A percentile compares a stretch with the other conserved stretches of the same genome.
Conservation (phyloP, 176 grass and related monocot genomes). For the Eleusine coracana region DNA sequence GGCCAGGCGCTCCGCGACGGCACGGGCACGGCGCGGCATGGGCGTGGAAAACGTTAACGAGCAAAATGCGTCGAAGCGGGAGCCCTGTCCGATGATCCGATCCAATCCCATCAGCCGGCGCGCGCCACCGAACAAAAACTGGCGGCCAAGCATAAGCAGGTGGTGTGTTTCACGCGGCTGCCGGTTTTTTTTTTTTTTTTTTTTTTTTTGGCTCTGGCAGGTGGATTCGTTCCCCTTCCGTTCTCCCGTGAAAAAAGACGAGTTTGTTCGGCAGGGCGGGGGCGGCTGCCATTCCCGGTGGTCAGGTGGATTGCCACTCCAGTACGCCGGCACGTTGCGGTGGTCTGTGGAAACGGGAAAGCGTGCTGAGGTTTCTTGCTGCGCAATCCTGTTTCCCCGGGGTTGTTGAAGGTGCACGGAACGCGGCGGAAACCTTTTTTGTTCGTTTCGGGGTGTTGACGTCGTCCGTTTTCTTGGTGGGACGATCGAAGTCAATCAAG, state of each 20-base stretch:
- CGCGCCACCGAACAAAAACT: neutral
- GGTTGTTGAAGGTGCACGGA: slow-evolving; percentile 34
- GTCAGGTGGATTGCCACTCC: neutral
- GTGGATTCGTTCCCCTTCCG: neutral
- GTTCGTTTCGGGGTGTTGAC: neutral
- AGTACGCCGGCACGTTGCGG: slow-evolving; percentile 10
- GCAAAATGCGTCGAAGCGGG: neutral
- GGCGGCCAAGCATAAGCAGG: neutral
- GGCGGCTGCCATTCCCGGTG: neutral
- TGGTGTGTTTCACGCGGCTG: neutral
- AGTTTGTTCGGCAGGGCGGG: neutral
- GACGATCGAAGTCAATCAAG: neutral
- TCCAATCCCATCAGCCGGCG: neutral
- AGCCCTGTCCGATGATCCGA: neutral
- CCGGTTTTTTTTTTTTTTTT: neutral
- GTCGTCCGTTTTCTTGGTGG: neutral
- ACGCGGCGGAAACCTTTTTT: neutral
- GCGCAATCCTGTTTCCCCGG: neutral
- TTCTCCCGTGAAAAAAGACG: neutral
- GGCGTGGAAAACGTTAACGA: neutral
- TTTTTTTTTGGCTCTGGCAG: neutral
- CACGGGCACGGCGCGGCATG: neutral
- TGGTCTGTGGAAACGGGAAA: neutral
- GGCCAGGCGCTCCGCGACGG: neutral
- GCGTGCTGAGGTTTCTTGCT: slow-evolving; percentile 12